phyloP scores from a whole-genome alignment of 352 stramenopile genomes.

The Saprolegnia parasitica region DNA sequence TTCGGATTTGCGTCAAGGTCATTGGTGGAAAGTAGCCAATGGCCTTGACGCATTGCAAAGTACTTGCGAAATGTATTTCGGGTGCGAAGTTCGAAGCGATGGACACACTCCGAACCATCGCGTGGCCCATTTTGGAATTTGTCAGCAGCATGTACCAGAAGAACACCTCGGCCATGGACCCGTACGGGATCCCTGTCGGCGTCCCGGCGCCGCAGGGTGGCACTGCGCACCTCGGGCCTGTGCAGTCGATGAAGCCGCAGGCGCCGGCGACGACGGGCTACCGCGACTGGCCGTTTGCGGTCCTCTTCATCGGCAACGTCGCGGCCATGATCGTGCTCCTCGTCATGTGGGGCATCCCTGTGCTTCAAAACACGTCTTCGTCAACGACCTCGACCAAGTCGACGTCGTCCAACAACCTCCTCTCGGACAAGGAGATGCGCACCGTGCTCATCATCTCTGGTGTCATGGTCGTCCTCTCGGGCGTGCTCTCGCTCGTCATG shows the following conservation, averaged over 20 bases:
- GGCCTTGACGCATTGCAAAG: no score
- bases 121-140: constrained; percentile 3
- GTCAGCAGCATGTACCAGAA: constrained; percentile 6
- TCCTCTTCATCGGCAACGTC: constrained; percentile 76
- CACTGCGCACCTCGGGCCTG: constrained; percentile 3
- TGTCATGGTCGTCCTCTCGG: constrained; percentile 52
- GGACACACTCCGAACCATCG: not conserved
- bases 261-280: constrained; percentile 35
- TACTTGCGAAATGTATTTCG: not conserved
- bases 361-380: constrained; percentile 42
- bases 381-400: constrained; percentile 33
- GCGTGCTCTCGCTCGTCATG: constrained; percentile 53
- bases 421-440: constrained; percentile 59
- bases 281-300: constrained; percentile 73
- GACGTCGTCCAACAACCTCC: constrained; percentile 30
- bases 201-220: constrained; percentile 9
- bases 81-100: not conserved
- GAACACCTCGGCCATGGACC: constrained; percentile 7
- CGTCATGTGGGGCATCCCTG: constrained; percentile 61
- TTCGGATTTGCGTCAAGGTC: no score
- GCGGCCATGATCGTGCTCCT: constrained; percentile 63
- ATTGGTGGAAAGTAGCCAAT: no score
- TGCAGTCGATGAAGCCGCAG: constrained; percentile 19
- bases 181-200: constrained; percentile 8
- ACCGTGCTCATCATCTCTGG: constrained; percentile 49